A percentile compares a stretch with the other conserved stretches of the same genome.
Evolutionary conservation across 768 basidiomycete genomes (phyloP).

Genomic region (Lentinula guzmanii): DNA sequence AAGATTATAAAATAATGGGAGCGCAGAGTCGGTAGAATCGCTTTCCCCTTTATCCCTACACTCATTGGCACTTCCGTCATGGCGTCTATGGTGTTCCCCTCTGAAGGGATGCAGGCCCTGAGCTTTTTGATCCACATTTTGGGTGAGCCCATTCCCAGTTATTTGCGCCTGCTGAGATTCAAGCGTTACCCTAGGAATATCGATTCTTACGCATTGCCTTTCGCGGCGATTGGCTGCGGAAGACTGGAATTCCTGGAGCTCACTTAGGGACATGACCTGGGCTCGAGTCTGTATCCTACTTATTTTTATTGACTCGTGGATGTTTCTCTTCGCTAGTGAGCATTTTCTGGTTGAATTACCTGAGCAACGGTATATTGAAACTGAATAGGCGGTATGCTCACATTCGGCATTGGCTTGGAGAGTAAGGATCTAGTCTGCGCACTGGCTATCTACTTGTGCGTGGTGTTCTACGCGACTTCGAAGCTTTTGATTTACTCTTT

Average conservation of each 20-base stretch:
- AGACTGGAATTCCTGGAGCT: not conserved
- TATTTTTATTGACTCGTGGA: slow-evolving; percentile 1
- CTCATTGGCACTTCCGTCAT: not conserved
- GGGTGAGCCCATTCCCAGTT: not conserved
- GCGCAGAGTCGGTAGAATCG: not conserved
- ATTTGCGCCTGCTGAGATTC: not conserved
- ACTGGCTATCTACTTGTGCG: not conserved
- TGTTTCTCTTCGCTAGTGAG: slow-evolving; percentile 5
- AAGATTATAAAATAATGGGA: not conserved
- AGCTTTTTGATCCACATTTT: not conserved
- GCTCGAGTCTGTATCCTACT: not conserved
- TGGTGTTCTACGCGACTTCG: not conserved
- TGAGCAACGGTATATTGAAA: not conserved
- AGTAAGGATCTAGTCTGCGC: not conserved
- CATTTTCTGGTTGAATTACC: not conserved
- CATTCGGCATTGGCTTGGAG: not conserved
- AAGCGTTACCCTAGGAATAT: not conserved
- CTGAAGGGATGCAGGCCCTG: not conserved
- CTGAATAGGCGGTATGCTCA: not conserved
- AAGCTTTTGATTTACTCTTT: not conserved
- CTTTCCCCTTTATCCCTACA: not conserved
- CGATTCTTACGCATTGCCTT: not conserved
- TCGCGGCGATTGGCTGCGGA: not conserved
- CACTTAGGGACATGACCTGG: not conserved
- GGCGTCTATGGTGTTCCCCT: not conserved